A percentile compares a stretch with the other conserved stretches of the same genome.
These are phyloP conservation scores for Pugionium dolabratum DNA, from an alignment of 345 rosid species.

Conservation along the genomic window DNA sequence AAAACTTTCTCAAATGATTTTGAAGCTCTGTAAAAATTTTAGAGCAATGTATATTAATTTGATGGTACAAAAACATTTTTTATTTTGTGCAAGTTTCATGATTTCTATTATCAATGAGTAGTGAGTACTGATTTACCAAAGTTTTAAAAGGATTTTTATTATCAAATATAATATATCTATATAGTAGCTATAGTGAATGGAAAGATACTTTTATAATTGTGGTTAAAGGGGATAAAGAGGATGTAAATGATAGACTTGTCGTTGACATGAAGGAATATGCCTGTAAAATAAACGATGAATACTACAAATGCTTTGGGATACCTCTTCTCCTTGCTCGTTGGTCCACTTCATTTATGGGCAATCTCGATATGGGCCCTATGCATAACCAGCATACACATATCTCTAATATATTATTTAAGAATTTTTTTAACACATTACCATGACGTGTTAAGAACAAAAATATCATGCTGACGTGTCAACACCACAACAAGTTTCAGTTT, in stretches of 20 bases:
- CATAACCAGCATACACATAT: constrained; percentile 2
- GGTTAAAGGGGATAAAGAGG: neutral
- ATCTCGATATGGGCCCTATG: constrained; percentile 30
- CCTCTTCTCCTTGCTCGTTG: constrained; percentile 20
- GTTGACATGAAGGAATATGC: constrained; percentile 24
- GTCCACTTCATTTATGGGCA: constrained; percentile 39
- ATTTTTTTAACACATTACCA: too few species aligned
- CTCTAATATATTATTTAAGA: too few species aligned
- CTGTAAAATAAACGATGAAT: constrained; percentile 19
- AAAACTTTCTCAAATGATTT: neutral
- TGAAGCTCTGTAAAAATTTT: too few species aligned
- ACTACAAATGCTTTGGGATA: constrained; percentile 25
- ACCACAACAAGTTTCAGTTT: too few species aligned
- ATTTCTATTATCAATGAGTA: neutral
- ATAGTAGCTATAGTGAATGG: neutral
- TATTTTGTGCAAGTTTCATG: neutral
- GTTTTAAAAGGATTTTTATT: neutral
- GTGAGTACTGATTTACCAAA: neutral
- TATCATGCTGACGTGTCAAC: too few species aligned
- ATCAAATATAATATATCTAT: neutral
- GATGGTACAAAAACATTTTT: neutral
- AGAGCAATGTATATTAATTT: too few species aligned
- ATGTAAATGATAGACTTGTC: constrained; percentile 24
- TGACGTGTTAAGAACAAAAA: too few species aligned
- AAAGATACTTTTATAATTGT: neutral